Evolutionary conservation across 345 rosid species (phyloP), one percentile per base, ranked within the genome.

Genomic region (Boechera stricta): DNA sequence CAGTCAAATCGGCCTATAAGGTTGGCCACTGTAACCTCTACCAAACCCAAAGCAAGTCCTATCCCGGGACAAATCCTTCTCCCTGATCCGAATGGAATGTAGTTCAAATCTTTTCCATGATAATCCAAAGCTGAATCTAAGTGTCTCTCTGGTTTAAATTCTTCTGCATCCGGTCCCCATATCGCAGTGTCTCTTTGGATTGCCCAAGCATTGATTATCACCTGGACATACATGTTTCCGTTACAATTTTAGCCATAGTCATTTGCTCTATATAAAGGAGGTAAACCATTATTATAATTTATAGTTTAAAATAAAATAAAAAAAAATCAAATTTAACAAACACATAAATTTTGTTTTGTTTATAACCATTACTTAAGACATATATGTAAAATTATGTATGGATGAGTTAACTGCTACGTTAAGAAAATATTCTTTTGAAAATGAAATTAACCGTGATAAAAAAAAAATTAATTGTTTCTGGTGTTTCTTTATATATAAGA

Each of bases 141-240:
- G 36, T 51, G 70, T 47, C 90, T 80, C 21, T 56, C 63, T 1
- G 91, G 90, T 48, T 83, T 84, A 63, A 83, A 83, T 39, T 80
- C 84, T 45, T 76, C 61, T 7, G 85, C 83, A n/a, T 86, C 86
- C 0, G 71, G 55, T 44, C 91, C 91, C 88, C 91, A 85, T 36
- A 45, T 62, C 13, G 74, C 77, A 24, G 80, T 65, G 38, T 82
- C 75, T 47, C 82, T 67, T 41, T 63, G 81, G 10, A 81, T 81
- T 1, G 72, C 76, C 82, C 82, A 77, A 28, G 79, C 84, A 80
- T 82, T 85, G 48, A 66, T 56, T 6, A 85, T 24, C 10, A 80
- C 79, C 48, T 38, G 15, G 7, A 45, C 42, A 11, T 21, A 21
- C 24, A 21, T 21, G 24, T 21, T 21, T 21, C 24, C 24, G 24